Conservation (phyloP, 805 yeast species). For the Wickerhamiella sergipiensis region DNA sequence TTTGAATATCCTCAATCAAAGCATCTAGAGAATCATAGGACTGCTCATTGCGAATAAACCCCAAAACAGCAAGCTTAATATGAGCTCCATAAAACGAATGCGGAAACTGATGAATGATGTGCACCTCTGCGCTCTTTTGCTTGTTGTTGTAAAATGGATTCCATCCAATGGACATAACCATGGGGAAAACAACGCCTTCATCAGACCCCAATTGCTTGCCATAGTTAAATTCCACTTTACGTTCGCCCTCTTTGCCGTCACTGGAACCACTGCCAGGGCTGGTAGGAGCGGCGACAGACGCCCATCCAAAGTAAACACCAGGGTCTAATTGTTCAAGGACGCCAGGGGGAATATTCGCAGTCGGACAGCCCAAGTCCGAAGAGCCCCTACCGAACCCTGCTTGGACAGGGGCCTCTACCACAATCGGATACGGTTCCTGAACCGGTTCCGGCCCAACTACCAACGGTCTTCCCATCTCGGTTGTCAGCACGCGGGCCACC, state of each 20-base stretch:
- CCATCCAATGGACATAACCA: conserved; percentile 94
- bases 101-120: conserved; percentile 61
- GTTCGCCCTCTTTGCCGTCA: conserved; percentile 3
- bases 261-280: conserved; percentile 11
- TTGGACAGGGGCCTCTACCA: conserved; percentile 30
- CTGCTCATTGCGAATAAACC: conserved; percentile 83
- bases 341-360: conserved; percentile 71
- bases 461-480: conserved; percentile 14
- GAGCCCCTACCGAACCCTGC: conserved; percentile 96
- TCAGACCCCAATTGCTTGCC: conserved; percentile 36
- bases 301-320: conserved; percentile 89
- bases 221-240: conserved; percentile 41
- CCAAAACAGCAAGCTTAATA: conserved; percentile 57
- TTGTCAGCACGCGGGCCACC: not conserved
- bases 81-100: conserved; percentile 70
- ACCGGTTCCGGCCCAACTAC: conserved; percentile 24
- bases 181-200: conserved; percentile 45
- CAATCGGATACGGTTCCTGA: conserved; percentile 26
- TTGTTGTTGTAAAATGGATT: conserved; percentile 81
- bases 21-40: conserved; percentile 77
- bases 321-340: conserved; percentile 36
- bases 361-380: conserved; percentile 83
- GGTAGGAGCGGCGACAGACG: conserved; percentile 22
- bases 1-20: conserved; percentile 66
- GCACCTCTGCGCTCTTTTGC: conserved; percentile 70